Evolutionary conservation across 495 filamentous ascomycete species (phyloP).

Genomic region (Aspergillus indologenus): DNA sequence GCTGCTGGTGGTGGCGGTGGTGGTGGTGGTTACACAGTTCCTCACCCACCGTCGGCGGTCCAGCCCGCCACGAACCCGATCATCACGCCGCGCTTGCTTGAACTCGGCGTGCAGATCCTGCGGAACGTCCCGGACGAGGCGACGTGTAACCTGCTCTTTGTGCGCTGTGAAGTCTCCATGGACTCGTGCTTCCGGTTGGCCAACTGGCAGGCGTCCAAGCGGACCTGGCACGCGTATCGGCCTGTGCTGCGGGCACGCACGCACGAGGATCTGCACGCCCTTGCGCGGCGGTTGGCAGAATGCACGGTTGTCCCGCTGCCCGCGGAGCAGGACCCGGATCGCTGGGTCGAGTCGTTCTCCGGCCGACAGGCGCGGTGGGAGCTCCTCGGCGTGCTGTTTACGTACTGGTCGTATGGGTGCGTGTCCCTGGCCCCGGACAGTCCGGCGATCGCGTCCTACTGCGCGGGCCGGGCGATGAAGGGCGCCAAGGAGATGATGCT

Average conservation of each 20-base stretch:
- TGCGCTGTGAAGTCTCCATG: not conserved
- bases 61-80: not conserved
- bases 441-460: not conserved
- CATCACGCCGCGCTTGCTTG: not conserved
- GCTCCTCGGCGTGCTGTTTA: not conserved
- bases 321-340: not conserved
- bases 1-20: no score
- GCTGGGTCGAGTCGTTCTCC: slow-evolving; percentile 6
- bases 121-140: slow-evolving; percentile 2
- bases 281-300: not conserved
- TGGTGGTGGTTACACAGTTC: not conserved
- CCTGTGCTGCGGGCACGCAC: not conserved
- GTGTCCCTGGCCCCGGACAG: not conserved
- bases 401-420: slow-evolving; percentile 8
- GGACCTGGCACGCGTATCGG: not conserved
- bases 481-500: slow-evolving; percentile 2
- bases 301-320: not conserved
- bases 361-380: slow-evolving; percentile 1
- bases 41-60: not conserved
- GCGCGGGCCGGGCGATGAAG: not conserved
- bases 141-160: not conserved
- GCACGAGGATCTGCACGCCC: not conserved
- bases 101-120: slow-evolving; percentile 4
- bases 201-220: not conserved
- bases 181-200: slow-evolving; percentile 2